phyloP scores from a whole-genome alignment of 164 flowering plant species.

The Liquidambar formosana region DNA sequence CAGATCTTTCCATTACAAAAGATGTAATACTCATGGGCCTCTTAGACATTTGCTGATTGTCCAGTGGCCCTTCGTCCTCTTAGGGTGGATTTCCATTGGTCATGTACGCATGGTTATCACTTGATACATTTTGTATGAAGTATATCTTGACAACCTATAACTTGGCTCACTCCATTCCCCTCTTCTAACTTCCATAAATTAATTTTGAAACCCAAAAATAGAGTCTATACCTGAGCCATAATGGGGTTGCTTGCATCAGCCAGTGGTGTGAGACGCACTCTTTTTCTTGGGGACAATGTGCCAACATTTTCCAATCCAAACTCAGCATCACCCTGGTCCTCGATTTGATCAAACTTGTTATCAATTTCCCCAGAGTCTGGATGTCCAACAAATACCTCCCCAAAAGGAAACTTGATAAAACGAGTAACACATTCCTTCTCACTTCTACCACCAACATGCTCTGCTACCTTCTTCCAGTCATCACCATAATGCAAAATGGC shows the following conservation, averaged over 20 bases:
- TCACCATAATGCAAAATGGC: slow-evolving; percentile 83
- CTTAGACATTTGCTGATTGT: too few species aligned
- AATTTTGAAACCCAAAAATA: not conserved
- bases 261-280: slow-evolving; percentile 75
- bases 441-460: slow-evolving; percentile 77
- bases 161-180: too few species aligned
- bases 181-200: not conserved
- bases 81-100: too few species aligned
- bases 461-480: slow-evolving; percentile 92
- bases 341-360: slow-evolving; percentile 17
- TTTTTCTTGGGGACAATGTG: slow-evolving; percentile 40
- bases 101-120: too few species aligned
- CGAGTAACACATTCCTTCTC: slow-evolving; percentile 84
- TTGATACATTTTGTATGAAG: too few species aligned
- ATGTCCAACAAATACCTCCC: slow-evolving; percentile 63
- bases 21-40: too few species aligned
- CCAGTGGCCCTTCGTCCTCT: too few species aligned
- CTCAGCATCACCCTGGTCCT: slow-evolving; percentile 29
- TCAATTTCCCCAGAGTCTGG: slow-evolving; percentile 42
- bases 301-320: slow-evolving; percentile 20
- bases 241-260: slow-evolving; percentile 98
- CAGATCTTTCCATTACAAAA: too few species aligned
- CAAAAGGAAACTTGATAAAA: slow-evolving; percentile 88
- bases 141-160: too few species aligned
- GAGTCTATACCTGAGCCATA: slow-evolving; percentile 77